Base-by-base conservation (phyloP, 805 yeast genomes). In the Candida insectalens region DNA sequence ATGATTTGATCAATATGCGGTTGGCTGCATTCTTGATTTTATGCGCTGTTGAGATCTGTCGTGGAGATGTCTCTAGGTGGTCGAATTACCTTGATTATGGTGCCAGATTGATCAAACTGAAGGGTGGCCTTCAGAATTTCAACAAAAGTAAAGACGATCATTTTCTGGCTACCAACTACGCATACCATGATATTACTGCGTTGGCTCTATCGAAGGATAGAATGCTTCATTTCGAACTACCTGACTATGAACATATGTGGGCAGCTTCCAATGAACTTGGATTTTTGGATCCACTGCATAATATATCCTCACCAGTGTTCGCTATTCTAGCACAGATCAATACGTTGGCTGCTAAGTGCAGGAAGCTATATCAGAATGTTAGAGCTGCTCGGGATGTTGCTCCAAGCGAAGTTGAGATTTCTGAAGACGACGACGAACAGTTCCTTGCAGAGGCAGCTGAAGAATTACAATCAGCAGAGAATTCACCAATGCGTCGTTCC, bases 1-100 rank as follows among this genome's bases (percentile, higher is more conserved):
- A 65, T 19, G 57, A 62, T 34, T 33, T 55, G 7, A 51, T 62
- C 12, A 50, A 69, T 23, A 46, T 58, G 41, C 67, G 77, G 38
- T 50, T 83, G 29, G 88, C 94, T 1, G 71, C 78, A 13, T 60
- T 79, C 34, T 55, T 83, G 40, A 71, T 83, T 33, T 61, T 83
- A 33, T 71, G 82, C 43, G 84, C 81, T n/a, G 88, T 83, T 1
- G 87, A 82, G 48, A 80, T 83, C 34, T 83, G 89, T 55, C 69
- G 75, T 42, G 94, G 94, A 6, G 94, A 83, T 51, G 84, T 81
- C 23, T 66, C 66, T 25, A 72, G 76, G 47, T 83, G 94, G 94
- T 69, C 79, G 3, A 63, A 70, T 19, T 72, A 77, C 45, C 59
- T 83, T 36, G 65, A 67, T 27, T 67, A 74, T 66, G 85, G 87